phyloP scores from a whole-genome alignment of 768 basidiomycete genomes.

The Auricularia auricula-judae region DNA sequence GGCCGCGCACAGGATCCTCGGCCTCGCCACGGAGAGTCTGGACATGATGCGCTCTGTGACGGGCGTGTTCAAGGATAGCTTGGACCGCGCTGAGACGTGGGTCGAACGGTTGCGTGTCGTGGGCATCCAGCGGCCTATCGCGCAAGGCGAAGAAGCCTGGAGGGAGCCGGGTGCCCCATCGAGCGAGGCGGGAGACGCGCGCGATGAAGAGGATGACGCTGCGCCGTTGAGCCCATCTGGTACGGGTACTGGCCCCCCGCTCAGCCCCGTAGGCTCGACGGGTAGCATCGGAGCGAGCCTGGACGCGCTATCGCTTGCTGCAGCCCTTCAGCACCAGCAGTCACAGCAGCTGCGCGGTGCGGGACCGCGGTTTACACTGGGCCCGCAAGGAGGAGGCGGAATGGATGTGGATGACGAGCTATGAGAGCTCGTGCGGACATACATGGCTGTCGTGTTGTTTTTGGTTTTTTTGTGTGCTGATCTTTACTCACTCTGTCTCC shows the following conservation, averaged over 20 bases:
- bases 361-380: not conserved
- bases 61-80: constrained; percentile 75
- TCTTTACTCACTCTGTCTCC: no score
- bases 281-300: not conserved
- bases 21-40: constrained; percentile 80
- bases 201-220: not conserved
- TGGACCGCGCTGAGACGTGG: constrained; percentile 88
- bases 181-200: not conserved
- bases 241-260: not conserved
- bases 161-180: not conserved
- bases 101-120: constrained; percentile 70
- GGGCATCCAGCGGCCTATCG: constrained; percentile 53
- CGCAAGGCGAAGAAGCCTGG: not conserved
- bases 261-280: not conserved
- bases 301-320: not conserved
- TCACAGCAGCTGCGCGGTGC: not conserved
- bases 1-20: constrained; percentile 71
- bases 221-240: not conserved
- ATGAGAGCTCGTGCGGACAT: no score
- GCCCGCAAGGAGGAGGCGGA: not conserved
- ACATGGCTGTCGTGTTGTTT: no score
- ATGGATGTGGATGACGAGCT: not conserved
- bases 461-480: no score
- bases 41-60: constrained; percentile 89
- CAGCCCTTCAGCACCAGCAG: not conserved